phyloP scores from a whole-genome alignment of 805 yeast species.

The Candida loeiensis region DNA sequence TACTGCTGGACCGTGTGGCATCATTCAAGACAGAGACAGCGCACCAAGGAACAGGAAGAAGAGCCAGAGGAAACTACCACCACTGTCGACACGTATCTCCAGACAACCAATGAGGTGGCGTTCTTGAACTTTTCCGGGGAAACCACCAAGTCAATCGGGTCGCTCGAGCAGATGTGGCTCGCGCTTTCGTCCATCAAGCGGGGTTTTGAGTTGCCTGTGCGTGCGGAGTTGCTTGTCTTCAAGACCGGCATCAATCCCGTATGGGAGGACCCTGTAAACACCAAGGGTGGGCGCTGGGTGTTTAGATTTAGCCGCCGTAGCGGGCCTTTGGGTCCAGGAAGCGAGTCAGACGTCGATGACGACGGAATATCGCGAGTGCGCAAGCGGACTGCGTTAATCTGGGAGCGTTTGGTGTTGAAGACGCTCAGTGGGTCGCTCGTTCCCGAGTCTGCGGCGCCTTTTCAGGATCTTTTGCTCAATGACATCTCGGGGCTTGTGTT shows the following conservation, averaged over 20 bases:
- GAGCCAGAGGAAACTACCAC: constrained; percentile 13
- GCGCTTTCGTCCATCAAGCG: constrained; percentile 37
- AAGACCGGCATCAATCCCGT: constrained; percentile 59
- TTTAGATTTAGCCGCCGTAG: constrained; percentile 45
- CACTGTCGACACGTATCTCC: constrained; percentile 41
- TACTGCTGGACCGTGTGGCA: constrained; percentile 52
- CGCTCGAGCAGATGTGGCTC: constrained; percentile 54
- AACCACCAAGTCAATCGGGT: constrained; percentile 32
- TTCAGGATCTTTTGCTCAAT: constrained; percentile 37
- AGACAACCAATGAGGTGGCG: constrained; percentile 42
- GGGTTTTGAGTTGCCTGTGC: constrained; percentile 37
- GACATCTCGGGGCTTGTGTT: constrained; percentile 60
- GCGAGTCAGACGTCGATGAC: constrained; percentile 12
- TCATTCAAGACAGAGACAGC: constrained; percentile 33
- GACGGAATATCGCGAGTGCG: constrained; percentile 24
- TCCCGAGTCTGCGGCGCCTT: constrained; percentile 33
- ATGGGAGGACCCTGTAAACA: constrained; percentile 65
- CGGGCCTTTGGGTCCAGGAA: constrained; percentile 7
- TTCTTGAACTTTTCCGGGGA: constrained; percentile 28
- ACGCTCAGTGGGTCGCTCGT: constrained; percentile 50
- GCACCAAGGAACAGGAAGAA: constrained; percentile 16
- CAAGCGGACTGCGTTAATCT: constrained; percentile 40
- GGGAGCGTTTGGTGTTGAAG: constrained; percentile 55
- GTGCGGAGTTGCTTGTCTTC: constrained; percentile 55
- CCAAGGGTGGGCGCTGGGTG: constrained; percentile 62